Evolutionary conservation across 441 rosid species (phyloP), one percentile per base, ranked within the genome.

Genomic region (Capsella rubella): DNA sequence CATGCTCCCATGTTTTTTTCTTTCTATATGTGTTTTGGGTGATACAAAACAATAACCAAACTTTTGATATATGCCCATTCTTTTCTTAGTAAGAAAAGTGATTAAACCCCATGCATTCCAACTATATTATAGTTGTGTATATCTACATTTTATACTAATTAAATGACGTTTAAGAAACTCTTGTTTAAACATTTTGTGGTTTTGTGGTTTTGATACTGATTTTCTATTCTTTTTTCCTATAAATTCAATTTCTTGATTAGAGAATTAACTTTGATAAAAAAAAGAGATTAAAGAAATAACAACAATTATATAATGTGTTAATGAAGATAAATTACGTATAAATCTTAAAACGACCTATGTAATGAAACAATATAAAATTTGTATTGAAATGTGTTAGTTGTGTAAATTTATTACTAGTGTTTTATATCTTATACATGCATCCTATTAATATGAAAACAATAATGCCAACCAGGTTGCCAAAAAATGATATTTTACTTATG

Each of bases 391-490:
- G 7, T 45, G n/a, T 29, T 45, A 28, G 14, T 14, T 63, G 40
- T n/a, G 2, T 42, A 40, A 21, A 7, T 40, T 1, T 21, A 8
- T 5, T 56, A 14, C 12, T 37, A 27, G 13, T 3, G 25, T 62
- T 14, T 9, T 72, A 53, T 3, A 42, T 29, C 25, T 16, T 56
- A 49, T 57, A 57, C 60, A 73, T 56, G 53, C 58, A 63, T 42
- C 21, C 4, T 46, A 25, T 57, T 13, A 28, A 0, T 21, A 21
- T n/a, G 35, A 45, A 56, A 56, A 9, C 34, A 73, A 35, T 64
- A 45, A 18, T 55, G 21, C 34, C 29, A 18, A 50, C 66, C 65
- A 73, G 52, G 67, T 50, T 49, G 18, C 45, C n/a, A 14, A 46
- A 46, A 31, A 2, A 7, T 49, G 8, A 21, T 61, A 16, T 16